Evolutionary conservation across 1,284 basidiomycete species (phyloP).

Genomic region (Fomitopsis palustris): DNA sequence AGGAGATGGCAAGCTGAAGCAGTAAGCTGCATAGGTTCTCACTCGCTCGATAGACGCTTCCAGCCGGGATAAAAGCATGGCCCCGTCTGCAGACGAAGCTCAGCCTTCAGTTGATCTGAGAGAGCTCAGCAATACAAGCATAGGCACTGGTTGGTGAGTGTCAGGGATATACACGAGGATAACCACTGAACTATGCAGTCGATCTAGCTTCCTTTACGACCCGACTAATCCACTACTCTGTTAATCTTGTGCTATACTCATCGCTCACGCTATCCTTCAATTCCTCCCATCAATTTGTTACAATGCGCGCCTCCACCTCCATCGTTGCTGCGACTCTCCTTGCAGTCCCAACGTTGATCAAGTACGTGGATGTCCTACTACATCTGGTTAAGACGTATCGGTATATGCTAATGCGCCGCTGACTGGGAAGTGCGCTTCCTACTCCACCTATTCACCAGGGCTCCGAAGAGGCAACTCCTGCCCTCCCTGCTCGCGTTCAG

Average conservation of each 20-base stretch:
- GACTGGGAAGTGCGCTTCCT: background rate
- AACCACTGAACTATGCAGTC: background rate
- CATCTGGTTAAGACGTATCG: background rate
- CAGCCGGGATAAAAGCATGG: background rate
- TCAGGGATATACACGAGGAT: background rate
- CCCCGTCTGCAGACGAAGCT: background rate
- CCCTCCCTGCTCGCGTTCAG: background rate
- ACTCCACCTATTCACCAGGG: background rate
- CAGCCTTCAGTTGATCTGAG: constrained; percentile 7
- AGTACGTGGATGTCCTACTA: background rate
- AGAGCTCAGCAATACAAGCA: background rate
- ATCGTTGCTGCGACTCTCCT: constrained; percentile 1
- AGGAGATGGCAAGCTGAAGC: background rate
- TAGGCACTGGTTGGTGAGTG: constrained; percentile 6
- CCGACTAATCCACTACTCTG: background rate
- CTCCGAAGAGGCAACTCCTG: background rate
- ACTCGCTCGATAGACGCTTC: background rate
- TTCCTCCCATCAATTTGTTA: background rate
- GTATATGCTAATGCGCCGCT: background rate
- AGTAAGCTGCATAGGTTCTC: background rate
- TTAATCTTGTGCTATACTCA: background rate
- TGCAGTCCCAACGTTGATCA: background rate
- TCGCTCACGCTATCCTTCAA: background rate
- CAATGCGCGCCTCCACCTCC: constrained; percentile 4
- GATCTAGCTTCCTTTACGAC: constrained; percentile 1